Percentiles rank a stretch among this genome's conserved stretches.
These are phyloP conservation scores for Arabidopsis arenosa DNA, from an alignment of 345 rosid species.

Conservation along the genomic window DNA sequence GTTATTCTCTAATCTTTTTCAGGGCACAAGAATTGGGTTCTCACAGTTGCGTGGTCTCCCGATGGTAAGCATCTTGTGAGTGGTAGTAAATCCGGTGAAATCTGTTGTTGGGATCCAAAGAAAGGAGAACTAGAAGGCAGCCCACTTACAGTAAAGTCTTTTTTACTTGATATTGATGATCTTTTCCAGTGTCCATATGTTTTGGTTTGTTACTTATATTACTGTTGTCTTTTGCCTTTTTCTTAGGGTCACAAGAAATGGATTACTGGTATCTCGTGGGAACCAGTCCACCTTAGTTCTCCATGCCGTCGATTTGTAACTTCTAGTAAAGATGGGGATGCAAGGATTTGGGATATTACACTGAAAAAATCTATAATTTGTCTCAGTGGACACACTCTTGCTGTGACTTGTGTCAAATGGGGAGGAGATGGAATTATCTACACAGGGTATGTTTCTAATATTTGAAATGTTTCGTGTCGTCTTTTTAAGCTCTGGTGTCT, in stretches of 20 bases:
- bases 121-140: conserved; percentile 81
- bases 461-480: background rate
- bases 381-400: conserved; percentile 91
- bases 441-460: conserved; percentile 67
- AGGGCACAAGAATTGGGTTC: conserved; percentile 99
- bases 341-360: conserved; percentile 90
- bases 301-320: conserved; percentile 97
- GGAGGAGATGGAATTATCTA: conserved; percentile 93
- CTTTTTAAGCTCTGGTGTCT: background rate
- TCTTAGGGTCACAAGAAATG: conserved; percentile 96
- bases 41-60: conserved; percentile 93
- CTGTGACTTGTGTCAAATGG: conserved; percentile 98
- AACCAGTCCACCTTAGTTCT: conserved; percentile 86
- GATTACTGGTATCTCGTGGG: conserved; percentile 99
- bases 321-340: conserved; percentile 99
- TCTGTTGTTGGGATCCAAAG: conserved; percentile 83
- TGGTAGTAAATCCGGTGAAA: conserved; percentile 88
- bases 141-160: conserved; percentile 59
- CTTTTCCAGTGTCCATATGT: background rate
- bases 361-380: conserved; percentile 69
- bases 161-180: conserved; percentile 3
- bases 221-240: conserved; percentile 19
- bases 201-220: conserved; percentile 26
- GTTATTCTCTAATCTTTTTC: conserved; percentile 28
- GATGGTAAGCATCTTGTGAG: conserved; percentile 92